Percentiles rank a stretch among this genome's conserved stretches.
Conservation (phyloP, 2,329 filamentous ascomycete genomes). For the Elsinoe fawcettii region DNA sequence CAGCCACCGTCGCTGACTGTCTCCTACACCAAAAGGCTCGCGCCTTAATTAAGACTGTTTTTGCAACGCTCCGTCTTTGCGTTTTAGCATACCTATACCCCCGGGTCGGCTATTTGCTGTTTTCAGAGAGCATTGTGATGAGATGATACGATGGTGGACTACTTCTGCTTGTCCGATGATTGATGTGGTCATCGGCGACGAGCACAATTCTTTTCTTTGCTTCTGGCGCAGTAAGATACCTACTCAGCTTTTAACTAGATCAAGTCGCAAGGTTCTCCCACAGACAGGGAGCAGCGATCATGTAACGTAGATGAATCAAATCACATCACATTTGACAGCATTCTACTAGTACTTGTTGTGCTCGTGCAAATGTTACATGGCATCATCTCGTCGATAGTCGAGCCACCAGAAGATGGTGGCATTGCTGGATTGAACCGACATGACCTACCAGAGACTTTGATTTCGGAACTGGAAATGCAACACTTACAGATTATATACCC, state of each 20-base stretch:
- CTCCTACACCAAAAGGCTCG: neutral
- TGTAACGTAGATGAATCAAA: conserved; percentile 5
- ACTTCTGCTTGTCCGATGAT: neutral
- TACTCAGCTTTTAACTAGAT: conserved; percentile 5
- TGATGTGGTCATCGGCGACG: neutral
- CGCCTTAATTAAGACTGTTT: neutral
- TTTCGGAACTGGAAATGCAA: too few relatives aligned
- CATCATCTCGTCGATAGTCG: too few relatives aligned
- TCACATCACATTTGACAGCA: neutral
- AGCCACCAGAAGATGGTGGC: too few relatives aligned
- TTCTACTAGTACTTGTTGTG: neutral
- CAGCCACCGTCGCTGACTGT: conserved; percentile 3
- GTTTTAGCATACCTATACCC: conserved; percentile 1
- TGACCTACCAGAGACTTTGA: too few relatives aligned
- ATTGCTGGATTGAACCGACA: too few relatives aligned
- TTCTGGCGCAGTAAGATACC: conserved; percentile 6
- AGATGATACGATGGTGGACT: neutral
- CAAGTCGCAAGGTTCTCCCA: neutral
- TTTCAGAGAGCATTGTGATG: neutral
- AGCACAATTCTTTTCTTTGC: conserved; percentile 1
- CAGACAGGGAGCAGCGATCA: neutral
- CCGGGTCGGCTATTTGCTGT: conserved; percentile 1
- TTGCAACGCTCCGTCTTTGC: neutral
- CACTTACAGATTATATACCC: too few relatives aligned
- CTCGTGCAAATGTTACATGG: neutral